Evolutionary conservation across 495 filamentous ascomycete genomes (phyloP).

Genomic region (Podospora pseudocomata): DNA sequence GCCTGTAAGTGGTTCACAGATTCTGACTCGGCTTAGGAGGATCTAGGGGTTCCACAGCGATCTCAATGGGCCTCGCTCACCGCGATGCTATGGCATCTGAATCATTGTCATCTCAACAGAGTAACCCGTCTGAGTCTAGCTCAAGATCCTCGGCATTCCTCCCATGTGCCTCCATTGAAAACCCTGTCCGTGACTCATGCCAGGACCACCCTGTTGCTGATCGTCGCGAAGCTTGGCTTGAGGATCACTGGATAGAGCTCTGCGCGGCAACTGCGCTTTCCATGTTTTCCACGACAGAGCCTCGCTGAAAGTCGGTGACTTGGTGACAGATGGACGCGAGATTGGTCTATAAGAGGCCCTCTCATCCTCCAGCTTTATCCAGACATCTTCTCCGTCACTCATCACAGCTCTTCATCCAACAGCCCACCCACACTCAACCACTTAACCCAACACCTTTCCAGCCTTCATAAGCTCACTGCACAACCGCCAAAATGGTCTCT

Average conservation of each 20-base stretch:
- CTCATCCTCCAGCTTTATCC: not conserved
- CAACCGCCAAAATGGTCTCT: conserved; percentile 4
- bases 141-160: not conserved
- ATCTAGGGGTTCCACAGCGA: not conserved
- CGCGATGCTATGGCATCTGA: not conserved
- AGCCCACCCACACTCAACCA: not conserved
- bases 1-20: too few relatives aligned
- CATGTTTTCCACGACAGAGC: not conserved
- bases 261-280: not conserved
- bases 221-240: not conserved
- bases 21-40: not conserved
- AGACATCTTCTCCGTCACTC: not conserved
- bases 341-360: not conserved
- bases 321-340: not conserved
- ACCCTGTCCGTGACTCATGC: not conserved
- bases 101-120: not conserved
- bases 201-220: not conserved
- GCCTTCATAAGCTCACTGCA: not conserved
- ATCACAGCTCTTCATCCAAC: not conserved
- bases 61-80: not conserved
- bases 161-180: not conserved
- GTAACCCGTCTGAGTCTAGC: not conserved
- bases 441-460: not conserved
- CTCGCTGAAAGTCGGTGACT: not conserved
- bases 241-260: not conserved